Evolutionary conservation across 2,329 filamentous ascomycete species (phyloP).

Genomic region (Colletotrichum australisinense): DNA sequence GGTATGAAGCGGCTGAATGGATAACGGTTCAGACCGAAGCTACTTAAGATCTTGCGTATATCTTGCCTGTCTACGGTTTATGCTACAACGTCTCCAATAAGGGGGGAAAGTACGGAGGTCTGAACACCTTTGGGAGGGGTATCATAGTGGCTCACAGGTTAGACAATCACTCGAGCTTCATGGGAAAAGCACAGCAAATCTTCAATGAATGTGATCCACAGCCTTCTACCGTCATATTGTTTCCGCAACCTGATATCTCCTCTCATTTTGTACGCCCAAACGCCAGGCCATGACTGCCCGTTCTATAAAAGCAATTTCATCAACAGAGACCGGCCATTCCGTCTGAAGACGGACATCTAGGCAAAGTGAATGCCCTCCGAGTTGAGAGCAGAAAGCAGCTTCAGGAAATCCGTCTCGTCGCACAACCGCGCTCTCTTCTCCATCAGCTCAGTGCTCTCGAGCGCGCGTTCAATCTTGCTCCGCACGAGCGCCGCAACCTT

Average conservation of each 20-base stretch:
- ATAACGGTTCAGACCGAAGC: neutral
- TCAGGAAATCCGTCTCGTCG: conserved; percentile 92
- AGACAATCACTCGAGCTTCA: neutral
- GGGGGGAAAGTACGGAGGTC: neutral
- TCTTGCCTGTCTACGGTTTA: too few species aligned
- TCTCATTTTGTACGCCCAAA: conserved; percentile 31
- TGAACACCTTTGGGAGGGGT: neutral
- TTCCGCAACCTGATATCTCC: conserved; percentile 15
- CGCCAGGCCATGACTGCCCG: conserved; percentile 23
- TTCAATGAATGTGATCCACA: neutral
- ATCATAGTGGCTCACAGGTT: neutral
- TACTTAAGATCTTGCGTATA: too few species aligned
- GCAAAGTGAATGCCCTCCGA: conserved; percentile 93
- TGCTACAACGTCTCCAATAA: neutral
- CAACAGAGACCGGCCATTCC: neutral
- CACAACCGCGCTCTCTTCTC: conserved; percentile 88
- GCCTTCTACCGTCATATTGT: conserved; percentile 1
- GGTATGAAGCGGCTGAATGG: neutral
- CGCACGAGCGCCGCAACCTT: conserved; percentile 85
- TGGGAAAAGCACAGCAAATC: neutral
- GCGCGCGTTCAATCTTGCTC: conserved; percentile 86
- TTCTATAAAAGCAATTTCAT: neutral
- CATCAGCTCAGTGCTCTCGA: conserved; percentile 83
- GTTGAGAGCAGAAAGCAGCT: conserved; percentile 84
- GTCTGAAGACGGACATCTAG: conserved; percentile 49